A percentile compares a stretch with the other conserved stretches of the same genome.
These are phyloP conservation scores for Schizophyllum commune DNA, from an alignment of 1,284 basidiomycete species.

Conservation along the genomic window DNA sequence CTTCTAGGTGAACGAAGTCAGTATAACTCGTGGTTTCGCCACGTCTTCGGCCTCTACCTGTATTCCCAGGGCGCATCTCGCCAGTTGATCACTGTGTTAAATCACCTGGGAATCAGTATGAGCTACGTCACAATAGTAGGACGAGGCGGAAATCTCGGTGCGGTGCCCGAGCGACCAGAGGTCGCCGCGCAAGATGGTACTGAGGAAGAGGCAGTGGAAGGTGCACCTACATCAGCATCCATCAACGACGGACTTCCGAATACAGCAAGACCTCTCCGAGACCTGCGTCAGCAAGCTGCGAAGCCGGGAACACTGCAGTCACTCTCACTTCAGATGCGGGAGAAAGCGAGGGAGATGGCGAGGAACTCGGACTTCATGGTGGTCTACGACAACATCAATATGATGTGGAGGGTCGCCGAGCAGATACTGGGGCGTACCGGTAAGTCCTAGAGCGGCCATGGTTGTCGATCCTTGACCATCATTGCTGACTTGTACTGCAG, in stretches of 20 bases:
- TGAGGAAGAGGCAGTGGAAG: too few species aligned
- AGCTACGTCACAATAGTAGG: too few species aligned
- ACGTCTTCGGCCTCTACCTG: constrained; percentile 23
- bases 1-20: too few species aligned
- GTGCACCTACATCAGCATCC: too few species aligned
- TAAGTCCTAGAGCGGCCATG: too few species aligned
- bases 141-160: too few species aligned
- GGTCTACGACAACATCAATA: constrained; percentile 8
- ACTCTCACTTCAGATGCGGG: background rate
- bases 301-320: background rate
- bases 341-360: background rate
- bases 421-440: constrained; percentile 6
- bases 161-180: too few species aligned
- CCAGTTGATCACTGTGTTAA: constrained; percentile 21
- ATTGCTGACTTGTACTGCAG: background rate
- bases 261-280: too few species aligned
- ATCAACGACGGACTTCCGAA: too few species aligned
- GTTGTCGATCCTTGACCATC: background rate
- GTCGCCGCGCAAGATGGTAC: too few species aligned
- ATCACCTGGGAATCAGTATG: constrained; percentile 17
- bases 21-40: too few species aligned
- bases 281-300: too few species aligned
- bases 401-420: constrained; percentile 5
- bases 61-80: constrained; percentile 22
- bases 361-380: background rate